Conservation (phyloP, 352 stramenopile species). For the Globisporangium lucens region DNA sequence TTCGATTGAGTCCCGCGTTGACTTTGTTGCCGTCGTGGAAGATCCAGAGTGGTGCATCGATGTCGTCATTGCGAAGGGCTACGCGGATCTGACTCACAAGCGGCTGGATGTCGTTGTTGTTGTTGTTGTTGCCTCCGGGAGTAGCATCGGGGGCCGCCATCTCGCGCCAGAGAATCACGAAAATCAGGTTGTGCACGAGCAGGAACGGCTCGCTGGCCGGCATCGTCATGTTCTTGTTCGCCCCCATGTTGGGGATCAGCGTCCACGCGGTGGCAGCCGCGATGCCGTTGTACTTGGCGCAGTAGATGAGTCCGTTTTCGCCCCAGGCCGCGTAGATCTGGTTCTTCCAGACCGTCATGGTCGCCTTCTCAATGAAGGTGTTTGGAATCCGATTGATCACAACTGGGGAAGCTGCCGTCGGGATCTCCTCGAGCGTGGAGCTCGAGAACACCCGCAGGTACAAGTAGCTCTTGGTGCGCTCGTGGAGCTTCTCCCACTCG, state of each 20-base stretch:
- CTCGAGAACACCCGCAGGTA: slow-evolving; percentile 55
- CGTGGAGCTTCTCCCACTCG: slow-evolving; percentile 39
- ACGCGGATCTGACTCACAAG: slow-evolving; percentile 54
- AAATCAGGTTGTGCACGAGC: slow-evolving; percentile 52
- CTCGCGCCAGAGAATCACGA: slow-evolving; percentile 68
- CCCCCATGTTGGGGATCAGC: slow-evolving; percentile 58
- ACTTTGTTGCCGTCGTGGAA: slow-evolving; percentile 65
- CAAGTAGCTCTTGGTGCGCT: slow-evolving; percentile 39
- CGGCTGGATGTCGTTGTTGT: neutral
- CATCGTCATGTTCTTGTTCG: slow-evolving; percentile 57
- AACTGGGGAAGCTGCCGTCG: slow-evolving; percentile 15
- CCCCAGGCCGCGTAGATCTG: slow-evolving; percentile 68
- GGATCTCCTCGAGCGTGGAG: slow-evolving; percentile 30
- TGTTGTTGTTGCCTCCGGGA: slow-evolving; percentile 4
- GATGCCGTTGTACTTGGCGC: slow-evolving; percentile 51
- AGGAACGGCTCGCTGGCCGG: slow-evolving; percentile 38
- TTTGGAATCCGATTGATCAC: slow-evolving; percentile 45
- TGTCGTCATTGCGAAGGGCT: slow-evolving; percentile 47
- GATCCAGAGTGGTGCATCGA: slow-evolving; percentile 56
- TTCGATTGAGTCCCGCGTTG: slow-evolving; percentile 42
- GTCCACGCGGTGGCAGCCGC: slow-evolving; percentile 36
- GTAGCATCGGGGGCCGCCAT: slow-evolving; percentile 12
- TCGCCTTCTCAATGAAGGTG: slow-evolving; percentile 52
- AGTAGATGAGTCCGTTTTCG: slow-evolving; percentile 57
- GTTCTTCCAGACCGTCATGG: slow-evolving; percentile 39